A percentile compares a stretch with the other conserved stretches of the same genome.
phyloP scores from a whole-genome alignment of 1,139 yeast species.

The Candida sp. region DNA sequence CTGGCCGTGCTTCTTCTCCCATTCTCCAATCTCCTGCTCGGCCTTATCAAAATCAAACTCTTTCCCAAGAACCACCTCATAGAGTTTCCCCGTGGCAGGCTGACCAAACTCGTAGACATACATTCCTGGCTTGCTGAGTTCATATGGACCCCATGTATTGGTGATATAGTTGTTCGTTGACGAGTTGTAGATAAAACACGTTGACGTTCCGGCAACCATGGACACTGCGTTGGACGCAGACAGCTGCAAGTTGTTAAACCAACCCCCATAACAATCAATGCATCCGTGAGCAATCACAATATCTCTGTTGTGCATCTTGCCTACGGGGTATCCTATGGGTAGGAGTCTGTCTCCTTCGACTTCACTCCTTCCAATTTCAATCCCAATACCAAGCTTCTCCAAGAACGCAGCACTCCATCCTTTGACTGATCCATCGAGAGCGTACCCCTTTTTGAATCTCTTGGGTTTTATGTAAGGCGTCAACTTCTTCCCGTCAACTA shows the following conservation, averaged over 20 bases:
- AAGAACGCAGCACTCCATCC: slow-evolving; percentile 45
- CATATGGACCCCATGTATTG: slow-evolving; percentile 66
- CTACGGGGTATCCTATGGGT: slow-evolving; percentile 9
- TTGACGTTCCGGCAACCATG: slow-evolving; percentile 66
- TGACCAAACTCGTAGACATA: slow-evolving; percentile 57
- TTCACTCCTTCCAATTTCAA: slow-evolving; percentile 24
- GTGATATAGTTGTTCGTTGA: slow-evolving; percentile 20
- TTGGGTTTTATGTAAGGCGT: slow-evolving; percentile 11
- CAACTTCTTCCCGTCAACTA: slow-evolving; percentile 15
- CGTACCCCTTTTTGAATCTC: slow-evolving; percentile 19
- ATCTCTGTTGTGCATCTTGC: slow-evolving; percentile 6
- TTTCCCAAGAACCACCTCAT: slow-evolving; percentile 46
- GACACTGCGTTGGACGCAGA: slow-evolving; percentile 30
- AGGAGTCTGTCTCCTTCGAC: slow-evolving; percentile 7
- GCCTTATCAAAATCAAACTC: slow-evolving; percentile 36
- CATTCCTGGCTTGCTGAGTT: slow-evolving; percentile 23
- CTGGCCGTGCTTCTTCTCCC: slow-evolving; percentile 18
- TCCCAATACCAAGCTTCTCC: slow-evolving; percentile 19
- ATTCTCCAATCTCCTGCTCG: slow-evolving; percentile 30
- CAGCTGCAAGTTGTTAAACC: slow-evolving; percentile 36
- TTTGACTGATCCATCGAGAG: slow-evolving; percentile 58
- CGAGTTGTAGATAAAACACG: slow-evolving; percentile 46
- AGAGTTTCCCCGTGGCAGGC: slow-evolving; percentile 59
- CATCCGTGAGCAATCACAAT: slow-evolving; percentile 46
- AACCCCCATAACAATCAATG: slow-evolving; percentile 63